Conservation (phyloP, 495 filamentous ascomycete species). For the Talaromyces thailandensis region DNA sequence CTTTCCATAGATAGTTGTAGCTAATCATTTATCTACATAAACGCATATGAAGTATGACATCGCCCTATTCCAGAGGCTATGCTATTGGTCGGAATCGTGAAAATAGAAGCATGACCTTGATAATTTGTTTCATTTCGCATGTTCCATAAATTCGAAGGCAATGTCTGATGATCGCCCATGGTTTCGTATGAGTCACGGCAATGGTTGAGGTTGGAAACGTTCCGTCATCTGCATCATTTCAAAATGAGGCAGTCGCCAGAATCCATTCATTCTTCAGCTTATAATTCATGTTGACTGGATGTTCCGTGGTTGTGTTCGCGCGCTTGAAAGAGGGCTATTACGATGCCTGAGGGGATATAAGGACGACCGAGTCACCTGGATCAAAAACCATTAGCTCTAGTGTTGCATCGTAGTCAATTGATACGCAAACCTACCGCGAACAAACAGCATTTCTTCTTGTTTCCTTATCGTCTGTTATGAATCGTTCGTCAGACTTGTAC, state of each 20-base stretch:
- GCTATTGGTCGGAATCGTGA: not conserved
- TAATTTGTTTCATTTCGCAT: not conserved
- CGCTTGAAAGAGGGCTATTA: not conserved
- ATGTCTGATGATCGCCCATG: not conserved
- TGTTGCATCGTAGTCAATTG: not conserved
- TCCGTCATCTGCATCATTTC: not conserved
- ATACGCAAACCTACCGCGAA: conserved; percentile 59
- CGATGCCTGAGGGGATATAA: conserved; percentile 74
- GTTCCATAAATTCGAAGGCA: not conserved
- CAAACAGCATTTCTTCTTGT: conserved; percentile 99
- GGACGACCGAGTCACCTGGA: conserved; percentile 86
- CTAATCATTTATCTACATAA: not conserved
- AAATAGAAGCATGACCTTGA: not conserved
- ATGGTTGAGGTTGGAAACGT: not conserved
- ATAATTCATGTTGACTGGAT: not conserved
- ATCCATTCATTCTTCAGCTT: not conserved
- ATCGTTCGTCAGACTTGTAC: conserved; percentile 6
- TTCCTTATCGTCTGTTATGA: conserved; percentile 75
- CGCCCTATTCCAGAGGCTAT: not conserved
- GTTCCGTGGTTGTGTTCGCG: not conserved
- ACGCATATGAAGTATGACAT: not conserved
- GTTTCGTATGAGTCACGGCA: not conserved
- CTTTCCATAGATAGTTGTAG: not conserved
- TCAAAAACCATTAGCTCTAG: not conserved
- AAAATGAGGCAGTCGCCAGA: not conserved